These are phyloP conservation scores for Thamnidium elegans DNA, from an alignment of 192 early-diverging fungal species.

Conservation along the genomic window DNA sequence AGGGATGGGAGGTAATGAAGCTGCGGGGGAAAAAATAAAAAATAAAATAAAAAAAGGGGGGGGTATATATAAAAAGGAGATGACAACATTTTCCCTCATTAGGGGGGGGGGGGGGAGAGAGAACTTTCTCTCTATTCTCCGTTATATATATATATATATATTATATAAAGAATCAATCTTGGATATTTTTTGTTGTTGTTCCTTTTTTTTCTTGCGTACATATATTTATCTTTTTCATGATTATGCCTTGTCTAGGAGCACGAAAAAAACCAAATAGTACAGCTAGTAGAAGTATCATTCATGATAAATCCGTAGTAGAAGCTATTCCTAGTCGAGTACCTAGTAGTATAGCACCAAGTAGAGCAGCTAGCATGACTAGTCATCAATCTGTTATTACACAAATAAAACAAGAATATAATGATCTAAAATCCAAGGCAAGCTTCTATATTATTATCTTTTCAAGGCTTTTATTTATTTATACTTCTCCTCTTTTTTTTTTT, in stretches of 20 bases:
- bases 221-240: neutral
- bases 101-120: no score
- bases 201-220: neutral
- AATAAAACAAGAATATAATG: constrained; percentile 15
- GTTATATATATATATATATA: neutral
- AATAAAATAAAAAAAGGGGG: no score
- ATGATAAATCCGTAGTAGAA: no score
- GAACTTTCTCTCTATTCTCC: neutral
- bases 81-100: no score
- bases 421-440: constrained; percentile 15
- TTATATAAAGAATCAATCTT: neutral
- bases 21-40: no score
- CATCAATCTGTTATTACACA: no score
- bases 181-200: neutral
- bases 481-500: neutral
- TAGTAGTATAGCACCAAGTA: no score
- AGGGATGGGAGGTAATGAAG: no score
- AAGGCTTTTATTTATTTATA: neutral
- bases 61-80: no score
- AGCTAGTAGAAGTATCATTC: no score
- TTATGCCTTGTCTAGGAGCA: constrained; percentile 15
- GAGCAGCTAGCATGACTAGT: no score
- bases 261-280: constrained; percentile 2
- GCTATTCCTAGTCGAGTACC: no score
- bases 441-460: neutral